These are phyloP conservation scores for Aspergillus hortae DNA, from an alignment of 2,329 filamentous ascomycete genomes.

Conservation along the genomic window DNA sequence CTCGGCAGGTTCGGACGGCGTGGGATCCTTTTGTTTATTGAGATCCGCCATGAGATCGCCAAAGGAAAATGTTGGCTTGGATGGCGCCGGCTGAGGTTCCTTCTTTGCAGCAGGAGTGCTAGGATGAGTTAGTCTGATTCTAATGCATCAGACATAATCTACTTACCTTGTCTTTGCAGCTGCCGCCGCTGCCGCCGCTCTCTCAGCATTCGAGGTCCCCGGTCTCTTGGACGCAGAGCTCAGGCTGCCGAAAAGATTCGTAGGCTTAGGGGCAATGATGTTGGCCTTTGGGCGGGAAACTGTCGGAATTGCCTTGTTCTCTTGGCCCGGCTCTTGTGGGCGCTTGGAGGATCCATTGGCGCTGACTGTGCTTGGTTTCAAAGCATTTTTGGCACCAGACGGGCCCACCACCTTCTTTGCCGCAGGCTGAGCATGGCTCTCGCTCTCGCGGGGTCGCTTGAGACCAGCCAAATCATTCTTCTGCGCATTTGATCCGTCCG, in stretches of 20 bases:
- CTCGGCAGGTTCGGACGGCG: slow-evolving; percentile 50
- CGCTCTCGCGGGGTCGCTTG: slow-evolving; percentile 40
- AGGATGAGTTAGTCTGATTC: slow-evolving; percentile 13
- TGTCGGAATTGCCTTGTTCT: slow-evolving; percentile 29
- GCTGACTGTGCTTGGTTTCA: slow-evolving; percentile 22
- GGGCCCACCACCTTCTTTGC: slow-evolving; percentile 38
- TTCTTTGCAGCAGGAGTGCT: slow-evolving; percentile 35
- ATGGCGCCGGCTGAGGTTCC: slow-evolving; percentile 29
- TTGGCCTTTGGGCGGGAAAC: slow-evolving; percentile 35
- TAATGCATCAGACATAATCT: not conserved
- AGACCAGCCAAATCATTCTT: slow-evolving; percentile 26
- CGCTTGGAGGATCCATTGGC: slow-evolving; percentile 27
- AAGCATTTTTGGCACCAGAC: slow-evolving; percentile 30
- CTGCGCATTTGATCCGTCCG: slow-evolving; percentile 13
- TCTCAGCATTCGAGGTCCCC: slow-evolving; percentile 48
- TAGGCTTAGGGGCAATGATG: slow-evolving; percentile 41
- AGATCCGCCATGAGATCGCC: slow-evolving; percentile 49
- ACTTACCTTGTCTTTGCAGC: slow-evolving; percentile 35
- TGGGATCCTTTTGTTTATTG: slow-evolving; percentile 55
- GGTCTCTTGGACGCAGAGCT: slow-evolving; percentile 49
- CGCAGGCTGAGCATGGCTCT: slow-evolving; percentile 31
- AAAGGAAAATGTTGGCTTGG: slow-evolving; percentile 47
- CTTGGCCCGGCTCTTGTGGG: slow-evolving; percentile 19
- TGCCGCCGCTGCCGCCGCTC: slow-evolving; percentile 37
- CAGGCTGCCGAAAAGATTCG: slow-evolving; percentile 45